Evolutionary conservation across 306 rosid species (phyloP).

Genomic region (Gastrolobium villosum): DNA sequence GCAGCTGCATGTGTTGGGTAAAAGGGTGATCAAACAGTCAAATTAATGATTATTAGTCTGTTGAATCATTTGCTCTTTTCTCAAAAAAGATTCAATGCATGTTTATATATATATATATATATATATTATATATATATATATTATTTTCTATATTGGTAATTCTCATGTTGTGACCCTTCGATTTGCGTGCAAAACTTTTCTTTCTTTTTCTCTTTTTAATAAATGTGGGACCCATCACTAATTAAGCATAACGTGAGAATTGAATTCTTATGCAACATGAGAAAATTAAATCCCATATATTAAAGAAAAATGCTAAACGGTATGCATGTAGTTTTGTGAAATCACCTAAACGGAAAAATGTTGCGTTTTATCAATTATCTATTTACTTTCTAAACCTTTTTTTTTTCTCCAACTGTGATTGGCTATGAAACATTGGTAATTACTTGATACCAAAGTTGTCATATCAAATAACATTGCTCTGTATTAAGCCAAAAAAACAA

Average conservation of each 20-base stretch:
- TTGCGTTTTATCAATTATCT: neutral
- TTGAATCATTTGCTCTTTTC: constrained; percentile 46
- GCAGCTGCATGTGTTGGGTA: constrained; percentile 29
- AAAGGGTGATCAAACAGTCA: constrained; percentile 40
- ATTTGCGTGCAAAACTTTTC: too few relatives aligned
- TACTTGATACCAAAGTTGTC: neutral
- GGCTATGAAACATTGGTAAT: neutral
- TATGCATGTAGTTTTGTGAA: neutral
- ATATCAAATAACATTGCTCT: neutral
- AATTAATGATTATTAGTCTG: constrained; percentile 40
- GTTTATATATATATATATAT: neutral
- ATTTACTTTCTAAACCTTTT: neutral
- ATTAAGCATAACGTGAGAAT: too few relatives aligned
- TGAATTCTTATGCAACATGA: too few relatives aligned
- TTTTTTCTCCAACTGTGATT: neutral
- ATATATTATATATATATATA: too few relatives aligned
- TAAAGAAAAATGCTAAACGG: neutral
- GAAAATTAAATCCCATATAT: too few relatives aligned
- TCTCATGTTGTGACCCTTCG: too few relatives aligned
- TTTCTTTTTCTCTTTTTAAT: too few relatives aligned
- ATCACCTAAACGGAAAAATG: too few relatives aligned
- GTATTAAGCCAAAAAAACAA: neutral
- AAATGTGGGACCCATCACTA: too few relatives aligned
- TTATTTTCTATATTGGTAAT: too few relatives aligned
- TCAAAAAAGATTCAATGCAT: constrained; percentile 5